phyloP scores from a whole-genome alignment of 345 rosid genomes.

The Ricinus communis region DNA sequence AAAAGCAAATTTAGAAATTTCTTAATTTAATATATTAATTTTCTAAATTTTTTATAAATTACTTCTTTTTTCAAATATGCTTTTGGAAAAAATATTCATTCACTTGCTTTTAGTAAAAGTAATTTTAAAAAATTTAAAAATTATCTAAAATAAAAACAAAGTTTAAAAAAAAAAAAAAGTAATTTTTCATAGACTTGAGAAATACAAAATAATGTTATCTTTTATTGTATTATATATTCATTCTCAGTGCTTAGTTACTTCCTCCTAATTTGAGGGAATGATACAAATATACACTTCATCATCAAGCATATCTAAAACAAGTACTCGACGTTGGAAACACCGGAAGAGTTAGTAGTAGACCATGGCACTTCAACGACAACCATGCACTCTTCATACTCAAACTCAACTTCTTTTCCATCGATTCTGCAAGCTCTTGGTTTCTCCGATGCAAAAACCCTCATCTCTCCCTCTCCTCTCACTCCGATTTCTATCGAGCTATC shows the following conservation, averaged over 20 bases:
- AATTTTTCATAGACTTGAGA: too few relatives aligned
- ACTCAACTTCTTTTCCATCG: conserved; percentile 56
- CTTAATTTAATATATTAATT: too few relatives aligned
- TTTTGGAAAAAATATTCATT: too few relatives aligned
- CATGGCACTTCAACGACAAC: conserved; percentile 61
- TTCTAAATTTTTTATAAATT: too few relatives aligned
- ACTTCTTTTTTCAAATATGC: too few relatives aligned
- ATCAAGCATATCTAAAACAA: conserved; percentile 35
- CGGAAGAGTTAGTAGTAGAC: conserved; percentile 42
- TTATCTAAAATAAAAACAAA: too few relatives aligned
- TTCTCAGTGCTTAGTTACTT: background rate
- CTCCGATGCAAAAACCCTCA: conserved; percentile 64
- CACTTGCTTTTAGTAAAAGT: too few relatives aligned
- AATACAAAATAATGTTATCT: background rate
- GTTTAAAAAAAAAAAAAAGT: too few relatives aligned
- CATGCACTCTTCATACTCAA: conserved; percentile 54
- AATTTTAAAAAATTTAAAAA: too few relatives aligned
- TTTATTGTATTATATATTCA: background rate
- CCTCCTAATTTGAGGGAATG: background rate
- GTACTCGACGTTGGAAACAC: conserved; percentile 47
- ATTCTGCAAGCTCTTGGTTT: conserved; percentile 62
- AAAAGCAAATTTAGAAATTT: too few relatives aligned
- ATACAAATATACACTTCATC: background rate
- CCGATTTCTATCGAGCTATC: conserved; percentile 40
- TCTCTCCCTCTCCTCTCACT: conserved; percentile 71